These are phyloP conservation scores for Solanum peruvianum DNA, from an alignment of 257 asterid species.

Conservation along the genomic window DNA sequence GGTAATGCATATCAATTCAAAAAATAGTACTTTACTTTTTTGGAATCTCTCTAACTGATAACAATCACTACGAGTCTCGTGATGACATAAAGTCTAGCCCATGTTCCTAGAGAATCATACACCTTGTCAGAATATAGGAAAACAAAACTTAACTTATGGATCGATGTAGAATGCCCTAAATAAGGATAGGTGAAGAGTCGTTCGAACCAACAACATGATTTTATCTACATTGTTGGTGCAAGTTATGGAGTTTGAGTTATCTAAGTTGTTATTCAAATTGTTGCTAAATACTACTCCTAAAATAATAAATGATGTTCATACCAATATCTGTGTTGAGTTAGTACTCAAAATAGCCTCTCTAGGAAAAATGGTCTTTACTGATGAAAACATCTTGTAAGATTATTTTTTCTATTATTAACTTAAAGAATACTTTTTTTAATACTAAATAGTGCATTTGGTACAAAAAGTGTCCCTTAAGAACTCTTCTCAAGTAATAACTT, in stretches of 20 bases:
- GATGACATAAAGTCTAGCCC: neutral
- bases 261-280: too few relatives aligned
- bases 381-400: neutral
- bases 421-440: neutral
- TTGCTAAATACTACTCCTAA: neutral
- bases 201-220: neutral
- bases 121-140: neutral
- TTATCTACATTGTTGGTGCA: neutral
- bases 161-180: neutral
- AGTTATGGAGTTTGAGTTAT: neutral
- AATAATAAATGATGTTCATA: neutral
- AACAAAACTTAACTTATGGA: neutral
- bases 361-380: neutral
- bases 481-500: too few relatives aligned
- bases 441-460: neutral
- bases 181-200: neutral
- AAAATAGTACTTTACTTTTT: neutral
- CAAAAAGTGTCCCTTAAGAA: neutral
- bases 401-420: neutral
- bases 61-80: neutral
- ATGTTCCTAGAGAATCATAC: neutral
- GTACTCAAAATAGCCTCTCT: neutral
- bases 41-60: neutral
- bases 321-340: too few relatives aligned
- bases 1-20: neutral